A percentile compares a stretch with the other conserved stretches of the same genome.
phyloP scores from a whole-genome alignment of 441 rosid species.

The Breynia disticha region DNA sequence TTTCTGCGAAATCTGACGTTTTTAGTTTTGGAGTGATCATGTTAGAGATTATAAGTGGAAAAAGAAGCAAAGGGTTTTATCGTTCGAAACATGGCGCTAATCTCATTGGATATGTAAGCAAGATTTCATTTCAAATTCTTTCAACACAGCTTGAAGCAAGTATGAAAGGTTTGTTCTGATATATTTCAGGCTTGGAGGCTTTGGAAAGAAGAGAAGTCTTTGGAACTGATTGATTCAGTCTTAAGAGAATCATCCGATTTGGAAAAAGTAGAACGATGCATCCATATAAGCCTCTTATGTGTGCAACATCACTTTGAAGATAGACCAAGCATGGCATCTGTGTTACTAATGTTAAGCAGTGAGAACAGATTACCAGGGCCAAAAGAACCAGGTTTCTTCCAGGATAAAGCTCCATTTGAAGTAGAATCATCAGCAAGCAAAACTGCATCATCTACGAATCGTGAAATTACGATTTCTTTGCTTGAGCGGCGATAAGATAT shows the following conservation, averaged over 20 bases:
- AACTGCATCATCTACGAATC: no score
- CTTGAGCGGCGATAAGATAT: no score
- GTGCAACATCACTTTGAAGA: conserved; percentile 20
- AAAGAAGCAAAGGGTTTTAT: conserved; percentile 19
- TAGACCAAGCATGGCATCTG: conserved; percentile 24
- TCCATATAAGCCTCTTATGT: no score
- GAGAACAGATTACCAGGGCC: conserved; percentile 11
- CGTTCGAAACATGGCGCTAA: not conserved
- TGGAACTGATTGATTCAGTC: conserved; percentile 12
- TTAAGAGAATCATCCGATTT: no score
- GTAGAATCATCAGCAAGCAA: no score
- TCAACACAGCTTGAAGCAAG: no score
- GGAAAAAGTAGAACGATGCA: no score
- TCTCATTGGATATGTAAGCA: not conserved
- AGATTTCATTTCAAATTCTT: no score
- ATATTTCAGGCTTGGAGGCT: conserved; percentile 21
- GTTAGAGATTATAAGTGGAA: conserved; percentile 25
- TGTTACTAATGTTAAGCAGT: conserved; percentile 22
- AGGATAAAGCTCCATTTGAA: not conserved
- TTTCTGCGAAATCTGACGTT: conserved; percentile 23
- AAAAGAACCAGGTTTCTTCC: conserved; percentile 19
- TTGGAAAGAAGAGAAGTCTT: conserved; percentile 11
- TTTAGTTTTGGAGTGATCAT: conserved; percentile 28
- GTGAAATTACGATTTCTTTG: no score
- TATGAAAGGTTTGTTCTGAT: no score